Conservation (phyloP, 2,329 filamentous ascomycete species). For the Aspergillus sp. region DNA sequence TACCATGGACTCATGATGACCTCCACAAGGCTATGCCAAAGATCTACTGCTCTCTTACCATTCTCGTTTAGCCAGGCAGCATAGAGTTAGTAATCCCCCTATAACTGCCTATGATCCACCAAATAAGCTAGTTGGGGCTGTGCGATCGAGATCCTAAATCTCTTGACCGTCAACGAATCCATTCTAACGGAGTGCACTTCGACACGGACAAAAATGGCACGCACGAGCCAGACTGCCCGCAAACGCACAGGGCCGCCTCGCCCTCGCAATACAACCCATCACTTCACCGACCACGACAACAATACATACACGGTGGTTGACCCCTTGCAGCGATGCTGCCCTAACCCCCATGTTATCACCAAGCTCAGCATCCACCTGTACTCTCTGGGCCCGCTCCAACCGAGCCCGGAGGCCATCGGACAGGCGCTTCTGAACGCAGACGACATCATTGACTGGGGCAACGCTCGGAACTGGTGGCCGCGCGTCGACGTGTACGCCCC, state of each 20-base stretch:
- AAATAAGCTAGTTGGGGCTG: no score
- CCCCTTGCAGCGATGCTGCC: neutral
- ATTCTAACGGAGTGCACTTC: no score
- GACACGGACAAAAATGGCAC: neutral
- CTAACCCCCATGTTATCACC: neutral
- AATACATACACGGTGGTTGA: slow-evolving; percentile 1
- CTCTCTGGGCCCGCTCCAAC: neutral
- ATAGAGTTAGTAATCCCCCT: no score
- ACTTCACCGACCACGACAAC: neutral
- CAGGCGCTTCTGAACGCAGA: neutral
- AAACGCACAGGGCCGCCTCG: neutral
- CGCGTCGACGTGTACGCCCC: slow-evolving; percentile 13
- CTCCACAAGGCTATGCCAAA: no score
- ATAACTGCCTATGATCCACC: no score
- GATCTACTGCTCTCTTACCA: no score
- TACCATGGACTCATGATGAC: no score
- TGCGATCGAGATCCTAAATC: no score
- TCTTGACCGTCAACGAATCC: no score
- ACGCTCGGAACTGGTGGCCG: slow-evolving; percentile 14
- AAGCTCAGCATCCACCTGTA: slow-evolving; percentile 4
- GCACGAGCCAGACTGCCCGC: neutral
- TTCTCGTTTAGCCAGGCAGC: no score
- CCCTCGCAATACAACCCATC: neutral
- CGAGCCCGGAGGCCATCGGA: neutral
- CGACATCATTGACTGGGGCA: slow-evolving; percentile 9